Evolutionary conservation across 345 rosid species (phyloP), one percentile per base, ranked within the genome.

Genomic region (Populus deltoides): DNA sequence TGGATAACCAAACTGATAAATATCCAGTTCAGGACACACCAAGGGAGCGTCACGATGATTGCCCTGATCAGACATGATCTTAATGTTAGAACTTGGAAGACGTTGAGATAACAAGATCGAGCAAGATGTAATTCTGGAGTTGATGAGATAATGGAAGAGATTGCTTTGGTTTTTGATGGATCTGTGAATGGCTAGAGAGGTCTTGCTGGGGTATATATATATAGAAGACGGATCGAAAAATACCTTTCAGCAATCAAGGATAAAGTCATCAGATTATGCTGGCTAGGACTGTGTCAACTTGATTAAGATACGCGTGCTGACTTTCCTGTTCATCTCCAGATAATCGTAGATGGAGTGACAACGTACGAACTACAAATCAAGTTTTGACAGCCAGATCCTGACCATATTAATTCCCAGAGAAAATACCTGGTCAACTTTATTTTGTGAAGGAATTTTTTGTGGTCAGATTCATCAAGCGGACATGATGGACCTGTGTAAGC

Each of bases 301-400:
- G 77, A 41, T 63, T 27, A 20, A 11, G 15, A 33, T 63, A 43
- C 77, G 77, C 27, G 43, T 16, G 77, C 20, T 74, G 59, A 29
- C 53, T 25, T 2, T 8, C 22, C 16, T 13, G 41, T 18, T 63
- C 38, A 7, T 36, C 10, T 62, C 53, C 24, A 16, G 61, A 70
- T 17, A 27, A 13, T n/a, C 47, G 33, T 47, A 41, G 33, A 10
- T 24, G 3, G 36, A 3, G 20, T 70, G 35, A 17, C 20, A 15
- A 16, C 6, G 35, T 33, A 33, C 35, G 20, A 45, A 7, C 73
- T 5, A 3, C 3, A 43, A 27, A 25, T 16, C 13, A 70, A 41
- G 35, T 43, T 25, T 7, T 53, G 18, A n/a, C 31, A 35, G 57
- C 6, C 43, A 29, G 18, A 31, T 6, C 39, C 7, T 2, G 41